Conservation (phyloP, 2,329 filamentous ascomycete genomes). For the Epichloe gansuensis region DNA sequence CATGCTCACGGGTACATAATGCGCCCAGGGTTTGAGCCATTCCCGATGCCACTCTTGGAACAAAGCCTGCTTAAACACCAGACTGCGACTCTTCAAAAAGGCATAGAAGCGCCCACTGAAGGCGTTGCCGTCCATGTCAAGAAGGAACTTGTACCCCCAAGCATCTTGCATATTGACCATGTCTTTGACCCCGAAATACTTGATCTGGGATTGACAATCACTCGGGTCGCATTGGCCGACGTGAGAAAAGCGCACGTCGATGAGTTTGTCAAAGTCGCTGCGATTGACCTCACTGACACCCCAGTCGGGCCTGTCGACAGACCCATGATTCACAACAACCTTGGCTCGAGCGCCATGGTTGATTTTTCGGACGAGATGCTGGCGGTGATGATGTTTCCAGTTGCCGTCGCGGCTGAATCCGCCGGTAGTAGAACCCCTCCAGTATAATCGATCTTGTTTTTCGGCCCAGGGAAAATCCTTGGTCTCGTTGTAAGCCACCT, state of each 20-base stretch:
- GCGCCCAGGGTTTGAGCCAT: constrained; percentile 85
- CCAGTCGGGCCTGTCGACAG: constrained; percentile 37
- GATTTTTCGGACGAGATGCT: constrained; percentile 70
- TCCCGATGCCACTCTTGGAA: constrained; percentile 95
- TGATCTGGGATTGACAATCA: constrained; percentile 72
- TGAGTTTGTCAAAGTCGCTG: constrained; percentile 52
- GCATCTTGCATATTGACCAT: constrained; percentile 62
- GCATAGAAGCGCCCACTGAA: constrained; percentile 92
- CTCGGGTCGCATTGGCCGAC: constrained; percentile 84
- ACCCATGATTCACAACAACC: constrained; percentile 27
- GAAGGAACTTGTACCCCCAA: constrained; percentile 73
- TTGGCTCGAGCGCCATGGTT: constrained; percentile 46
- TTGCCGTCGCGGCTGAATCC: constrained; percentile 87
- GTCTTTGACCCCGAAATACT: constrained; percentile 61
- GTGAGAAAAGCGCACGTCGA: constrained; percentile 80
- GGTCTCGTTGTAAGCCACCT: constrained; percentile 63
- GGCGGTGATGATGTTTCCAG: constrained; percentile 86
- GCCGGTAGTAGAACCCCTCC: constrained; percentile 91
- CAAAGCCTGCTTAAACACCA: constrained; percentile 81
- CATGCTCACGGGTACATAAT: constrained; percentile 76
- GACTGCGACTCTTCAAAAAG: constrained; percentile 66
- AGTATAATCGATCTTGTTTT: constrained; percentile 73
- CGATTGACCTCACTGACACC: constrained; percentile 47
- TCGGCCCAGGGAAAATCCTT: constrained; percentile 60
- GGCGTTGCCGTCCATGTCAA: constrained; percentile 93